Evolutionary conservation across 768 basidiomycete species (phyloP).

Genomic region (Strobilomyces echinocephalus): DNA sequence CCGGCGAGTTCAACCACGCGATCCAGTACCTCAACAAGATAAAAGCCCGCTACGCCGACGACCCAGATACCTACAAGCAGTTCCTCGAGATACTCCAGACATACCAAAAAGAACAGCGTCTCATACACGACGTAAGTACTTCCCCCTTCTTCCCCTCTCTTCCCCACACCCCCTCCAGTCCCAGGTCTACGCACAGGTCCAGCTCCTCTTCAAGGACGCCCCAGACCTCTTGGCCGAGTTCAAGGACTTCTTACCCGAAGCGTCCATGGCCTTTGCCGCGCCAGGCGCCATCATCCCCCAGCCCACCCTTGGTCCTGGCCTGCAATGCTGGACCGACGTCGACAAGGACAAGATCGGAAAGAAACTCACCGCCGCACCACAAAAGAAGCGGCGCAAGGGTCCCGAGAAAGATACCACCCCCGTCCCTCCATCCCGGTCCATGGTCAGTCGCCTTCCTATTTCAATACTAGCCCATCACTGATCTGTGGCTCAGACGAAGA

Average conservation of each 20-base stretch:
- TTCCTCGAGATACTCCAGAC: constrained; percentile 86
- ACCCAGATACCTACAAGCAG: constrained; percentile 89
- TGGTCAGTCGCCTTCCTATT: constrained; percentile 40
- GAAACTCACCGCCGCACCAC: constrained; percentile 39
- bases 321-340: constrained; percentile 40
- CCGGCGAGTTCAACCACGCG: constrained; percentile 84
- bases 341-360: constrained; percentile 36
- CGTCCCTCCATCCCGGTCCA: constrained; percentile 47
- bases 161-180: constrained; percentile 35
- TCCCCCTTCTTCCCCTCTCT: neutral
- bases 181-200: constrained; percentile 78
- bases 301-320: constrained; percentile 34
- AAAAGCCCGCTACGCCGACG: constrained; percentile 83
- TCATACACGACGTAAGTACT: constrained; percentile 60
- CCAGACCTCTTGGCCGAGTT: constrained; percentile 78
- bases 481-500: constrained; percentile 46
- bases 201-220: constrained; percentile 74
- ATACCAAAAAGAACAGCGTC: constrained; percentile 79
- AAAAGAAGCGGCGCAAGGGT: constrained; percentile 58
- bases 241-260: constrained; percentile 75
- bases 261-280: constrained; percentile 39
- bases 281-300: constrained; percentile 49
- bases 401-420: constrained; percentile 68
- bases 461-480: constrained; percentile 1
- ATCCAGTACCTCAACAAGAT: constrained; percentile 99